Evolutionary conservation across 345 rosid species (phyloP).

Genomic region (Adansonia digitata): DNA sequence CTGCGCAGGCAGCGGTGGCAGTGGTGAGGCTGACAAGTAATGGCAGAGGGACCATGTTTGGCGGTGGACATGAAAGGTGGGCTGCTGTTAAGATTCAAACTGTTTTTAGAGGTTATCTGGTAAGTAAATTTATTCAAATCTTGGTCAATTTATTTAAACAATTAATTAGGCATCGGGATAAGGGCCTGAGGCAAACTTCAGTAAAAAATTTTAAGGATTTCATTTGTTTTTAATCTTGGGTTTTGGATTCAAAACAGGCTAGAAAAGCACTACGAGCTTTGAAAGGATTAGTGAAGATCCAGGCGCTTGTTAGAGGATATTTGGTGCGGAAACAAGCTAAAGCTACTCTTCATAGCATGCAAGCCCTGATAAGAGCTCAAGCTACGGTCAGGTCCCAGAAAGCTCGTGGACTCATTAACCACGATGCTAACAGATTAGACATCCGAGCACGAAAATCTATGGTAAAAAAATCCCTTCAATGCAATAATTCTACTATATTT

Average conservation of each 20-base stretch:
- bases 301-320: constrained; percentile 72
- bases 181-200: neutral
- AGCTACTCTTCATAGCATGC: constrained; percentile 68
- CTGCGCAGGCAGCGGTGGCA: constrained; percentile 58
- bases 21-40: constrained; percentile 57
- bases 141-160: neutral
- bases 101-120: constrained; percentile 70
- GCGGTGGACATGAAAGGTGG: constrained; percentile 35
- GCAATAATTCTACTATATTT: neutral
- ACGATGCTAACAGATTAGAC: constrained; percentile 21
- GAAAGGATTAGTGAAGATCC: constrained; percentile 73
- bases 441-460: constrained; percentile 48
- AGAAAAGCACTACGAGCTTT: constrained; percentile 71
- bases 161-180: neutral
- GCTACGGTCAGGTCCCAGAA: constrained; percentile 49
- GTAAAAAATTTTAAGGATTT: neutral
- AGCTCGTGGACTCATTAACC: constrained; percentile 29
- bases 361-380: constrained; percentile 78
- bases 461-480: constrained; percentile 22
- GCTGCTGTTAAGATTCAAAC: constrained; percentile 73
- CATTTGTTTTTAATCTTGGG: constrained; percentile 5
- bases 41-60: constrained; percentile 34
- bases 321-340: constrained; percentile 72
- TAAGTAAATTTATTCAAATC: constrained; percentile 17
- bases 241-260: constrained; percentile 48